phyloP scores from a whole-genome alignment of 352 stramenopile genomes.

The Phytophthora colocasiae region DNA sequence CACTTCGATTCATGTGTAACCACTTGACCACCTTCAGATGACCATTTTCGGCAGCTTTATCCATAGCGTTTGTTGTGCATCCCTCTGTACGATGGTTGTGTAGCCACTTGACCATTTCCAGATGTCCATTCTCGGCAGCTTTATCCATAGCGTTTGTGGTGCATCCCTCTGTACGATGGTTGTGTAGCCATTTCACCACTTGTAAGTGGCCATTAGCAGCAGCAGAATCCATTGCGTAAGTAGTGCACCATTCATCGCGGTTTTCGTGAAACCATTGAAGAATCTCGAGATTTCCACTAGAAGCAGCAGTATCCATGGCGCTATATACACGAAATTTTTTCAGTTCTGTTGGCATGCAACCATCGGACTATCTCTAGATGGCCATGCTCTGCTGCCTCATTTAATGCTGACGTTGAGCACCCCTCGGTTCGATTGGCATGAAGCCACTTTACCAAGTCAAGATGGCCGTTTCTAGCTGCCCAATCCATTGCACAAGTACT shows the following conservation, averaged over 20 bases:
- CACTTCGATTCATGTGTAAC: constrained; percentile 9
- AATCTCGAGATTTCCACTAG: not conserved
- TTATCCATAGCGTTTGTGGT: constrained; percentile 10
- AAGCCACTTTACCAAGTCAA: constrained; percentile 10
- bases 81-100: constrained; percentile 2
- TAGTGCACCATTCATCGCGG: not conserved
- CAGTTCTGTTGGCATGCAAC: constrained; percentile 2
- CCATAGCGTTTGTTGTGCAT: constrained; percentile 11
- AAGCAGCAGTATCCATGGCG: constrained; percentile 3
- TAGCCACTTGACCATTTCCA: constrained; percentile 5
- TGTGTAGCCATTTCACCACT: constrained; percentile 3
- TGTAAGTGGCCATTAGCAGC: not conserved
- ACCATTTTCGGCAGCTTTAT: not conserved
- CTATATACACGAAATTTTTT: not conserved
- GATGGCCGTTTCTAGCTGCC: not conserved
- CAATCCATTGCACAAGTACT: not conserved
- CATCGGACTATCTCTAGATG: constrained; percentile 1
- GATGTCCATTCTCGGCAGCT: not conserved
- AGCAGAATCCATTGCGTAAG: constrained; percentile 2
- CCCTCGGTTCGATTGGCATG: constrained; percentile 5
- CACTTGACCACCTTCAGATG: constrained; percentile 16
- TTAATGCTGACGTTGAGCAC: not conserved
- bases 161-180: constrained; percentile 2
- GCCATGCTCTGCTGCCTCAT: not conserved
- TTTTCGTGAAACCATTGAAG: constrained; percentile 14